Conservation (phyloP, 2,329 filamentous ascomycete genomes). For the Plenodomus biglobosus region DNA sequence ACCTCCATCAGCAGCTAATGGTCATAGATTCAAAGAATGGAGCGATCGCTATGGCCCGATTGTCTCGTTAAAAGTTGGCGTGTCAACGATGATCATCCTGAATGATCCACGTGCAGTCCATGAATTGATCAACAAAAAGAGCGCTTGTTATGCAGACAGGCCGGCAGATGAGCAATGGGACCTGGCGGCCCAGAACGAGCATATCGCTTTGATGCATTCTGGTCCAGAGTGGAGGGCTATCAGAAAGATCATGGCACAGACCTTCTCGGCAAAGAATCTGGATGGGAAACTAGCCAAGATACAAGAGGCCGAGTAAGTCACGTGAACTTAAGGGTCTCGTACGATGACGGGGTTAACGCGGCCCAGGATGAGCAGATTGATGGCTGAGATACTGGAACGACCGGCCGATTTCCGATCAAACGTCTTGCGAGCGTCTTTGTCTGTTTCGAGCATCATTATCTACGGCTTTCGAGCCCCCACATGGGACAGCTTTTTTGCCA, state of each 20-base stretch:
- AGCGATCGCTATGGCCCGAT: conserved; percentile 21
- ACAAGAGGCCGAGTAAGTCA: conserved; percentile 28
- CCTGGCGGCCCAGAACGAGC: conserved; percentile 16
- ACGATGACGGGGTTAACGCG: not conserved
- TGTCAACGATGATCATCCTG: conserved; percentile 22
- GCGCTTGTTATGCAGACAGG: conserved; percentile 17
- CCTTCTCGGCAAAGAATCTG: conserved; percentile 22
- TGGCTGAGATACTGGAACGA: conserved; percentile 48
- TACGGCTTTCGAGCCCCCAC: no score
- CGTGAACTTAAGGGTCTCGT: not conserved
- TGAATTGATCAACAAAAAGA: conserved; percentile 21
- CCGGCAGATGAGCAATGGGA: conserved; percentile 6
- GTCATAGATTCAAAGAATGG: conserved; percentile 22
- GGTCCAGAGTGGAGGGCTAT: conserved; percentile 18
- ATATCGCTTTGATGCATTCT: conserved; percentile 20
- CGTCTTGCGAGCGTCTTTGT: conserved; percentile 7
- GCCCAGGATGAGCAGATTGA: conserved; percentile 14
- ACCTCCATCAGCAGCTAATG: not conserved
- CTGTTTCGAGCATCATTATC: not conserved
- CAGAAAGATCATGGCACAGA: conserved; percentile 23
- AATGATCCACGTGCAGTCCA: conserved; percentile 20
- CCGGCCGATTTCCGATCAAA: conserved; percentile 45
- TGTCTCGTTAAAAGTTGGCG: conserved; percentile 23
- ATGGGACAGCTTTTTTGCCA: not conserved
- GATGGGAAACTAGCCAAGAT: conserved; percentile 21